Evolutionary conservation across 306 rosid genomes (phyloP), one percentile per base, ranked within the genome.

Genomic region (Mucuna pruriens): DNA sequence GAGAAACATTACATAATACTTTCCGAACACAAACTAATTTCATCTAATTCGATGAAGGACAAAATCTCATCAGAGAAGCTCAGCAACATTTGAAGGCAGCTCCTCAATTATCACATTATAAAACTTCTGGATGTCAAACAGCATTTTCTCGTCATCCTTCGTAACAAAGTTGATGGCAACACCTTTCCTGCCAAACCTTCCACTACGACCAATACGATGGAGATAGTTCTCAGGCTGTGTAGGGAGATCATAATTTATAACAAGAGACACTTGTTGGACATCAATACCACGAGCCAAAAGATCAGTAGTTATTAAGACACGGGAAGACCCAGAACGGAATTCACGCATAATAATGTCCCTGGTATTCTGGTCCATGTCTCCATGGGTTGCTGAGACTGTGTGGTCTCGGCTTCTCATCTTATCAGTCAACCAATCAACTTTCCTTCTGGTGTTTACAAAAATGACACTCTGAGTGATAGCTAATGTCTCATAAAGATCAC

Each of bases 191-290:
- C 94, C 97, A 74, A 92, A 92, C 81, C 97, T 83, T 29, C 97
- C 97, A 83, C 97, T 92, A 79, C 97, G 97, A 26, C 97, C 97
- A 45, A 90, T 92, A 66, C 97, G 91, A 34, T 92, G 97, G 58
- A 92, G 97, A 72, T 92, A 92, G 86, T 92, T 92, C 92, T 90
- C 97, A 2, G 97, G 94, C 90, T 92, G 97, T 2, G 97, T 92
- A 0, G 97, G 97, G 76, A 92, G 97, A 71, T 92, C 97, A 80
- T 51, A 92, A 55, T 92, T 92, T 10, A 92, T 92, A 49, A 92
- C 97, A 15, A 92, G 89, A 55, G 97, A 92, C 80, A 92, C 97
- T 80, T 92, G 97, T 45, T 92, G 97, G 51, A 92, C 97, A 74
- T 92, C 97, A 62, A 92, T 92, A 76, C 94, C 97, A 76, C 97